Evolutionary conservation across 192 early-diverging fungal species (phyloP).

Genomic region (Backusella luteola): DNA sequence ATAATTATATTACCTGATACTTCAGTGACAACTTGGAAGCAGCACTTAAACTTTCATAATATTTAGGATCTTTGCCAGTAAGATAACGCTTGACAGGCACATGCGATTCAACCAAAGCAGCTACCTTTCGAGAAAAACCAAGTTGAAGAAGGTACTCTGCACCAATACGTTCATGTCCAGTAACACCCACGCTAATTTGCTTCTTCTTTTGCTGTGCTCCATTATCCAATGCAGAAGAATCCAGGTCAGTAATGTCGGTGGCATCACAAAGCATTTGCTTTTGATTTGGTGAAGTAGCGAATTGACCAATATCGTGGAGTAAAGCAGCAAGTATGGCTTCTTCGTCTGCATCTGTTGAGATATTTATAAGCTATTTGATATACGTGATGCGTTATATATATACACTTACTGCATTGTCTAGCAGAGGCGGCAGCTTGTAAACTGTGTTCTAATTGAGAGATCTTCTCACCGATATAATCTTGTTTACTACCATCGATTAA

Average conservation of each 20-base stretch:
- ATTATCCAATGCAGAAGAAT: constrained; percentile 15
- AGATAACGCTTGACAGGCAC: constrained; percentile 59
- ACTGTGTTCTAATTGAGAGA: constrained; percentile 56
- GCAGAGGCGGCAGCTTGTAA: constrained; percentile 53
- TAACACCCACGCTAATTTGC: constrained; percentile 40
- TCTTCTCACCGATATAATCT: constrained; percentile 55
- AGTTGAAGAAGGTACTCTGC: constrained; percentile 53
- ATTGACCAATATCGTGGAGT: constrained; percentile 60
- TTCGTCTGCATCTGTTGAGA: constrained; percentile 37
- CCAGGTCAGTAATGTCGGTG: constrained; percentile 16
- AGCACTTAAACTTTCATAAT: constrained; percentile 45
- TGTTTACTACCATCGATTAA: constrained; percentile 47
- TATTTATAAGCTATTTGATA: not conserved
- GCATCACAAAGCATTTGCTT: constrained; percentile 48
- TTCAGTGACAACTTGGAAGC: constrained; percentile 54
- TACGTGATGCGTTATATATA: not conserved
- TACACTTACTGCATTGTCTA: constrained; percentile 28
- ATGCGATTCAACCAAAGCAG: constrained; percentile 52
- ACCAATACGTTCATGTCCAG: constrained; percentile 55
- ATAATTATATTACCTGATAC: constrained; percentile 35
- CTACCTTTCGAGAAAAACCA: constrained; percentile 52
- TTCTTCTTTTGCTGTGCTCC: not conserved
- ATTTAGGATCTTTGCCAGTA: constrained; percentile 44
- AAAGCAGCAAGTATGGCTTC: constrained; percentile 53
- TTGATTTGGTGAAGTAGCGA: constrained; percentile 45